Evolutionary conservation across 176 grass and related monocot species (phyloP).

Genomic region (Carex scoparia): DNA sequence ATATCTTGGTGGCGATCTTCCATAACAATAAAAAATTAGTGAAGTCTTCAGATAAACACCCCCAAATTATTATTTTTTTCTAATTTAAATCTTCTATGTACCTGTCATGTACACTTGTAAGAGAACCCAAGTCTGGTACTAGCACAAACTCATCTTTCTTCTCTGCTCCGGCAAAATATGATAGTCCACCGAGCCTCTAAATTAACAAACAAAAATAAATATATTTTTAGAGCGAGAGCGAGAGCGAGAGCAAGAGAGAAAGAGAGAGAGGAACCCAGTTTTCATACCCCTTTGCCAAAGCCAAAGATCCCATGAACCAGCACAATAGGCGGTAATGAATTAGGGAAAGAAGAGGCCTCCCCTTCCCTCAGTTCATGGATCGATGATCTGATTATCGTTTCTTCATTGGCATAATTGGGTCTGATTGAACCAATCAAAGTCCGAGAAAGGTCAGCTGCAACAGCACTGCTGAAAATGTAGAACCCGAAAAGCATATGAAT

Average conservation of each 20-base stretch:
- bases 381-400: not conserved
- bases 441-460: constrained; percentile 33
- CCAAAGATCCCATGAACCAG: constrained; percentile 87
- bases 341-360: constrained; percentile 13
- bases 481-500: constrained; percentile 63
- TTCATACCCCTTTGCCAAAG: constrained; percentile 74
- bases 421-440: constrained; percentile 16
- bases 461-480: constrained; percentile 69
- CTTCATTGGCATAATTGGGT: not conserved
- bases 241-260: not conserved
- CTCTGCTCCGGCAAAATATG: constrained; percentile 93
- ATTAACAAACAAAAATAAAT: not conserved
- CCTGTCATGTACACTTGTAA: constrained; percentile 81
- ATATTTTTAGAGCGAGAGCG: not conserved
- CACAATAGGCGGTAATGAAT: constrained; percentile 59
- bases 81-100: constrained; percentile 10
- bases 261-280: not conserved
- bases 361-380: constrained; percentile 8
- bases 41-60: not conserved
- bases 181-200: constrained; percentile 72
- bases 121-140: constrained; percentile 71
- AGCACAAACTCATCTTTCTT: constrained; percentile 78
- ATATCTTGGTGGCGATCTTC: not conserved
- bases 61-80: too few relatives aligned
- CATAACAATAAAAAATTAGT: not conserved